These are phyloP conservation scores for Canariomyces notabilis DNA, from an alignment of 2,329 filamentous ascomycete species.

Conservation along the genomic window DNA sequence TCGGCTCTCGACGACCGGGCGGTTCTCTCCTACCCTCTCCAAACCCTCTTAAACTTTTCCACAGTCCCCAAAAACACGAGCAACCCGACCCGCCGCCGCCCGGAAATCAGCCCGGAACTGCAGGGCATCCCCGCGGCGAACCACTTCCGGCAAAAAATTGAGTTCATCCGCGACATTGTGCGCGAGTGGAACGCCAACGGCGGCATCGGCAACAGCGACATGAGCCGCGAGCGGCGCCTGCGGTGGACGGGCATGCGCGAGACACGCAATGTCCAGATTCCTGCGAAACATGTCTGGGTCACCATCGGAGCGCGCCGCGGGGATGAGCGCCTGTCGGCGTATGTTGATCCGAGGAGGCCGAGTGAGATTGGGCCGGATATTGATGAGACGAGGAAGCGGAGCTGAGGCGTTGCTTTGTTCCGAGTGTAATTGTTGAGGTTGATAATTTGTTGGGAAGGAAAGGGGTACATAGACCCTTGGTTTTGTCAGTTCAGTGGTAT, in stretches of 20 bases:
- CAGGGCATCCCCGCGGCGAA: constrained; percentile 66
- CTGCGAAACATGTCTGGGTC: constrained; percentile 63
- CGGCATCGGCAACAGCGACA: constrained; percentile 63
- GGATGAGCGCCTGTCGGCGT: constrained; percentile 50
- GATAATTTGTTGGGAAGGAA: too few species aligned
- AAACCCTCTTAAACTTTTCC: constrained; percentile 66
- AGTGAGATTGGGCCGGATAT: constrained; percentile 51
- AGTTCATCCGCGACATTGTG: constrained; percentile 64
- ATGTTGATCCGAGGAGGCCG: constrained; percentile 51
- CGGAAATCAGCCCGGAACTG: constrained; percentile 56
- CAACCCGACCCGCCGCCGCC: constrained; percentile 45
- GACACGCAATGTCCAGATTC: constrained; percentile 44
- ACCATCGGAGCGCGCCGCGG: constrained; percentile 60
- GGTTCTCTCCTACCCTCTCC: constrained; percentile 65
- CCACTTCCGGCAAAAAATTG: constrained; percentile 66
- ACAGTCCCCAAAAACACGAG: constrained; percentile 45
- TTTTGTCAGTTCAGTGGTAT: too few species aligned
- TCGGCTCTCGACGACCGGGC: constrained; percentile 67
- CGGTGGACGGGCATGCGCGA: constrained; percentile 57
- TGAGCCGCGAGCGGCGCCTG: constrained; percentile 49
- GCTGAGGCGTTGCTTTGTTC: neutral
- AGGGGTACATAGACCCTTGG: neutral
- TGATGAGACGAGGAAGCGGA: constrained; percentile 34
- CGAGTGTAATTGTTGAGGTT: neutral
- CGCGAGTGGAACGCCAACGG: constrained; percentile 66